A percentile compares a stretch with the other conserved stretches of the same genome.
phyloP scores from a whole-genome alignment of 2,329 filamentous ascomycete species.

The Fusarium protoensiforme region DNA sequence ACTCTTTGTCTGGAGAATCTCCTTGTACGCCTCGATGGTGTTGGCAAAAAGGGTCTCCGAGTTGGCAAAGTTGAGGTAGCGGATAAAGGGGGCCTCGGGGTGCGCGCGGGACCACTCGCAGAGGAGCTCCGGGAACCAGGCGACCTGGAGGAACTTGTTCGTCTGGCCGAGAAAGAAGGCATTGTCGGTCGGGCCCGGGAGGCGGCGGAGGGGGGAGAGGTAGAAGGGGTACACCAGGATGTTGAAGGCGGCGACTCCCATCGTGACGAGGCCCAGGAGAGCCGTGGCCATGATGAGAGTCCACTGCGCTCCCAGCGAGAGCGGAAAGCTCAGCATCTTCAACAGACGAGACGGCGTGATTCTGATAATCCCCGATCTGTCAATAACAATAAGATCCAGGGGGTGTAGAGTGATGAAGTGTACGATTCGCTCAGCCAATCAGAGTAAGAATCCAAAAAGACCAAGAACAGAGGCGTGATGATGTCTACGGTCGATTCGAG shows the following conservation, averaged over 20 bases:
- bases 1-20: conserved; percentile 43
- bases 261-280: not conserved
- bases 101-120: conserved; percentile 42
- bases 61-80: conserved; percentile 43
- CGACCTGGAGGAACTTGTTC: conserved; percentile 43
- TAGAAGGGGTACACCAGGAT: conserved; percentile 55
- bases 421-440: not conserved
- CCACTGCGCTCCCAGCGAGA: not conserved
- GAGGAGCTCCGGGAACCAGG: conserved; percentile 46
- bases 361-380: not conserved
- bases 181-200: conserved; percentile 57
- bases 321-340: not conserved
- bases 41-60: conserved; percentile 41
- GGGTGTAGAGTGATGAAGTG: not conserved
- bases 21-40: conserved; percentile 39
- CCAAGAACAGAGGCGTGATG: not conserved
- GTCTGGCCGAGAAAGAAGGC: conserved; percentile 54
- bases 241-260: conserved; percentile 14
- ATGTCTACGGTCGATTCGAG: not conserved
- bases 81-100: conserved; percentile 43
- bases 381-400: not conserved
- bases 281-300: not conserved
- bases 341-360: not conserved
- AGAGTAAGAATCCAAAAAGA: not conserved
- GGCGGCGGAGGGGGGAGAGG: conserved; percentile 55